phyloP scores from a whole-genome alignment of 495 filamentous ascomycete genomes.

The Penicillium malachiteum region DNA sequence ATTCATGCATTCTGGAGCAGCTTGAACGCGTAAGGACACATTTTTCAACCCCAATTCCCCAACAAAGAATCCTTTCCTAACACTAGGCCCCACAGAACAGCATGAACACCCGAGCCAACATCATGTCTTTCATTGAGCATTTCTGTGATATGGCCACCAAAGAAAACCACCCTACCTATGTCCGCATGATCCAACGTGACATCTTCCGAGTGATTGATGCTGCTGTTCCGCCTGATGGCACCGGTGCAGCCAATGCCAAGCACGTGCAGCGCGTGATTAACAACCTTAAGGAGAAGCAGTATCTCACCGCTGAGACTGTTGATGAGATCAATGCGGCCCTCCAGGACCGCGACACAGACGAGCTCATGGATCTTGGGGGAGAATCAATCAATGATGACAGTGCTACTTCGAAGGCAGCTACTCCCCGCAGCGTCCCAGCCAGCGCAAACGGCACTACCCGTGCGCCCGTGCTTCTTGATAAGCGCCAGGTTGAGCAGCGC shows the following conservation, averaged over 20 bases:
- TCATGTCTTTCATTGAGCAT: slow-evolving; percentile 98
- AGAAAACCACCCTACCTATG: slow-evolving; percentile 72
- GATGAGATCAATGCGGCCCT: slow-evolving; percentile 76
- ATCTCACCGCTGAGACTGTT: slow-evolving; percentile 67
- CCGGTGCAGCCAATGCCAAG: slow-evolving; percentile 90
- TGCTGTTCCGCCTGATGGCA: slow-evolving; percentile 76
- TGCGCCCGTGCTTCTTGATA: slow-evolving; percentile 59
- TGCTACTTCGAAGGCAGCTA: slow-evolving; percentile 24
- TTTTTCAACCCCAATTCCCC: neutral
- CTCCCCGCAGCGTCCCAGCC: slow-evolving; percentile 21
- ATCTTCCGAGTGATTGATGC: slow-evolving; percentile 86
- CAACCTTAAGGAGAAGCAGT: slow-evolving; percentile 62
- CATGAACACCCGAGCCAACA: slow-evolving; percentile 97
- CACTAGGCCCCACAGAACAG: slow-evolving; percentile 57
- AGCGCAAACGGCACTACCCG: no score
- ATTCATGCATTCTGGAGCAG: slow-evolving; percentile 95
- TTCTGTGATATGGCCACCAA: slow-evolving; percentile 82
- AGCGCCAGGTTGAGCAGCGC: slow-evolving; percentile 85
- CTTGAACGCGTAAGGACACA: slow-evolving; percentile 64
- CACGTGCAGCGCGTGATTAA: slow-evolving; percentile 80
- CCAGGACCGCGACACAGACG: slow-evolving; percentile 64
- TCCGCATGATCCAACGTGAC: slow-evolving; percentile 92
- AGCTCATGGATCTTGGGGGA: neutral
- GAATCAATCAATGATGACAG: slow-evolving; percentile 31
- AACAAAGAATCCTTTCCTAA: slow-evolving; percentile 2